Evolutionary conservation across 1,284 basidiomycete species (phyloP), one percentile per base, ranked within the genome.

Genomic region (Ustilago curta): DNA sequence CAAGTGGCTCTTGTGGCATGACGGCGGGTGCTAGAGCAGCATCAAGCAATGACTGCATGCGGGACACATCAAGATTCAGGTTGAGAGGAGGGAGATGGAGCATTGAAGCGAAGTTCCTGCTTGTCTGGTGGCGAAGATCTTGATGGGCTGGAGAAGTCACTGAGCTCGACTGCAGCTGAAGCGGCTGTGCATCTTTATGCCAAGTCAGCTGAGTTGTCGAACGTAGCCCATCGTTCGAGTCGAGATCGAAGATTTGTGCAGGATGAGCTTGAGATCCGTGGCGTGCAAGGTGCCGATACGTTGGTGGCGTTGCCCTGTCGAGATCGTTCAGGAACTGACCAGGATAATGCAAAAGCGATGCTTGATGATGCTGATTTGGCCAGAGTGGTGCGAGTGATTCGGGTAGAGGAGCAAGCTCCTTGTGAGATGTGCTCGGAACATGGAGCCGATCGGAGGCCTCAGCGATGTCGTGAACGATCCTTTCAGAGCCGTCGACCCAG

Each of bases 391-490:
- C 12, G 16, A 58, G 37, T 9, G 47, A 58, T 14, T 58, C 56
- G 2, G 56, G 56, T 9, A 58, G 37, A 42, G 56, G 56, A 7
- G 27, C 23, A 48, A 58, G 56, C 12, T 48, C 32, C 32, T 25
- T 2, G 29, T 18, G 23, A 4, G 29, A 31, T 21, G 32, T 23
- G 12, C 6, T 21, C 9, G 35, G 32, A 32, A 21, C 29, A 8
- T 7, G 18, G 25, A 44, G 11, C 8, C 23, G 52, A 4, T 16
- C 18, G 40, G 39, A 54, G 44, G 40, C 29, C 21, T 31, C 29
- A 12, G 29, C 23, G 4, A 31, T 9, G 47, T 54, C 40, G 14
- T 18, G 52, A 5, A 25, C 14, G 16, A 9, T 11, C 14, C 14
- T n/a, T 42, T 8, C 14, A 11, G 9, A 29, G n/a, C 8, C 27